Base-by-base conservation (phyloP, 2,329 filamentous ascomycete genomes). In the Berkeleyomyces basicola region DNA sequence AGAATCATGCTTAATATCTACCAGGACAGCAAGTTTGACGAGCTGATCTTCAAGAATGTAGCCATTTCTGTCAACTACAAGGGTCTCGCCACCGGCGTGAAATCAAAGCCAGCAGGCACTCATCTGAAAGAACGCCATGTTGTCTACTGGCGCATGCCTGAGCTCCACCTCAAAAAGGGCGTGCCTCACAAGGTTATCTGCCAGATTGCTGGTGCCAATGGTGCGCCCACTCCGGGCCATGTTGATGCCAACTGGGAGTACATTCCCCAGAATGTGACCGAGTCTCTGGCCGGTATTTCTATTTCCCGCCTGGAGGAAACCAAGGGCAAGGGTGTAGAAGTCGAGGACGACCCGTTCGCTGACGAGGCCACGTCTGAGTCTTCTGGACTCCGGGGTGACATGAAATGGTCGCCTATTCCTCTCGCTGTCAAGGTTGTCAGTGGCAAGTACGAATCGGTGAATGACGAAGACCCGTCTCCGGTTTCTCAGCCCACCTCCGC, bases 221-320 rank as follows among this genome's bases (percentile, higher is more conserved):
- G 82, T 60, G 83, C 83, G 68, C 84, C 88, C 0, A 83, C 82
- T 66, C 82, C 87, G 4, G 90, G 90, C 0, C 84, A 82, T 61
- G 80, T 95, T 7, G 92, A 99, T 71, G 88, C 88, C 0, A 79
- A 85, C 63, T 96, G 91, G 84, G 90, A 96, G 71, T 75, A 77
- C 64, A 69, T 65, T 31, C 69, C 68, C 7, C 69, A 42, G 10
- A 37, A 44, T 37, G 70, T 10, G 9, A 67, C 51, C 75, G 75
- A 14, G 67, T 60, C 62, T 14, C 58, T 65, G 58, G 61, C 75
- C 1, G 84, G 83, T 7, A 81, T 96, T 63, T 85, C 82, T 3
- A 76, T 90, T 61, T 82, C 80, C 4, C 75, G 75, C 64, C 72
- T 82, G 47, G 76, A 78, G 7, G 75, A 78, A 65, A 74, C 75